These are phyloP conservation scores for Hypoxylon subgilvum DNA, from an alignment of 495 filamentous ascomycete species.

Conservation along the genomic window DNA sequence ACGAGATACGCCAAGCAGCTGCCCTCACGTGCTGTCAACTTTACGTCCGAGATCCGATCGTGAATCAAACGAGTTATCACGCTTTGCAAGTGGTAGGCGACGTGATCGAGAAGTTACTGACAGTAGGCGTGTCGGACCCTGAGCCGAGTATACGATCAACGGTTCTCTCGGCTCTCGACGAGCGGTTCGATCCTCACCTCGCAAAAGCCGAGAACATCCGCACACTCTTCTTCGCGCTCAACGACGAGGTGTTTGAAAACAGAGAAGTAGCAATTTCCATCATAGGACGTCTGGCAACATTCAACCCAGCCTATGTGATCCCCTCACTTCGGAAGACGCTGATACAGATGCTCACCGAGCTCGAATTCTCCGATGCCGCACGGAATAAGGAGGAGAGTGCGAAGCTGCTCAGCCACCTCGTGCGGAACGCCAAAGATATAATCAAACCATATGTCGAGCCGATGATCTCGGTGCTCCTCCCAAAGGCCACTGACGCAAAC, in stretches of 20 bases:
- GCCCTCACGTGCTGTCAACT: slow-evolving; percentile 97
- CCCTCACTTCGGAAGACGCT: slow-evolving; percentile 91
- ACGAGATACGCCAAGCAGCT: slow-evolving; percentile 90
- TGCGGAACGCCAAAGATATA: slow-evolving; percentile 85
- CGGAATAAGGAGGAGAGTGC: slow-evolving; percentile 95
- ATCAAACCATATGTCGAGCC: slow-evolving; percentile 96
- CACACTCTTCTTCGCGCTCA: slow-evolving; percentile 92
- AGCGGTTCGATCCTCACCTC: slow-evolving; percentile 92
- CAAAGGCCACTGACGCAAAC: slow-evolving; percentile 82
- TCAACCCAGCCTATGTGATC: slow-evolving; percentile 97
- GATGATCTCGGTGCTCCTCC: slow-evolving; percentile 86
- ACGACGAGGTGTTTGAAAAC: slow-evolving; percentile 89
- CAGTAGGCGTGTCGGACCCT: slow-evolving; percentile 89
- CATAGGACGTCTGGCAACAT: slow-evolving; percentile 86
- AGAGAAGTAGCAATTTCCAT: slow-evolving; percentile 94
- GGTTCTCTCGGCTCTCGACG: slow-evolving; percentile 85
- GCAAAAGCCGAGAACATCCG: slow-evolving; percentile 95
- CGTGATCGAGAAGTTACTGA: slow-evolving; percentile 94
- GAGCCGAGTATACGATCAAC: slow-evolving; percentile 86
- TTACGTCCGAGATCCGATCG: slow-evolving; percentile 93
- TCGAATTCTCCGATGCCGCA: slow-evolving; percentile 92
- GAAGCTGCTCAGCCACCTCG: slow-evolving; percentile 87
- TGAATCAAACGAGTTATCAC: slow-evolving; percentile 95
- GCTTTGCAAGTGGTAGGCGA: slow-evolving; percentile 95
- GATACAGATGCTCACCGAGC: slow-evolving; percentile 92